These are phyloP conservation scores for Eragrostis nindensis DNA, from an alignment of 176 grass and related monocot species.

Conservation along the genomic window DNA sequence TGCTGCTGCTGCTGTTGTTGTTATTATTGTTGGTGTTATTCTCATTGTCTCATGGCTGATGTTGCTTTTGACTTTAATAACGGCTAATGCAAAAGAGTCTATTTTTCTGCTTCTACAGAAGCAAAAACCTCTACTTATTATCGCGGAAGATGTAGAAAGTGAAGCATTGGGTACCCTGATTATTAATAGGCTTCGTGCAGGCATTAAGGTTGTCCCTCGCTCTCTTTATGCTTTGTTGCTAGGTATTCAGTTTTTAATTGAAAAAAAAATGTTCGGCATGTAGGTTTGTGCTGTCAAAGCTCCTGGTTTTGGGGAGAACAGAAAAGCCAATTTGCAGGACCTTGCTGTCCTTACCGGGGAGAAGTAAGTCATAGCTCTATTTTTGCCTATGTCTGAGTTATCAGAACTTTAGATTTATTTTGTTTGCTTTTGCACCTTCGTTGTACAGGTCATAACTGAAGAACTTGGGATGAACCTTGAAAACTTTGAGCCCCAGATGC, in stretches of 20 bases:
- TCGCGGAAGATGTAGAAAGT: conserved; percentile 97
- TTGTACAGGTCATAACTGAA: conserved; percentile 71
- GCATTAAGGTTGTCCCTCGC: conserved; percentile 69
- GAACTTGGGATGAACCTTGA: conserved; percentile 98
- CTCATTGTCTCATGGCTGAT: no score
- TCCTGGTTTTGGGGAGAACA: conserved; percentile 98
- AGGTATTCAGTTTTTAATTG: not conserved
- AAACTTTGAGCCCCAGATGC: conserved; percentile 74
- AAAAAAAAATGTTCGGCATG: not conserved
- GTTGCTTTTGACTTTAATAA: no score
- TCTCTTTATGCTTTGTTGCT: conserved; percentile 26
- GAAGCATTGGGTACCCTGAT: conserved; percentile 91
- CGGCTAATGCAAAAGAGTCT: no score
- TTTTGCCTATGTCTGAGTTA: conserved; percentile 4
- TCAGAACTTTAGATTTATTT: not conserved
- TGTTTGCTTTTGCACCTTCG: not conserved
- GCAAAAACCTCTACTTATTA: conserved; percentile 87
- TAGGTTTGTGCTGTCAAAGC: conserved; percentile 98
- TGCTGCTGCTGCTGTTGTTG: no score
- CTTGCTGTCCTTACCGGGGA: conserved; percentile 89
- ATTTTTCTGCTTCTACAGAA: conserved; percentile 46
- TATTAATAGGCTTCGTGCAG: conserved; percentile 93
- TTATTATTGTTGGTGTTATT: no score
- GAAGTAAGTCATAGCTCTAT: conserved; percentile 51
- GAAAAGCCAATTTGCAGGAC: conserved; percentile 89